phyloP scores from a whole-genome alignment of 2,329 filamentous ascomycete species.

The Colletotrichum tabaci region DNA sequence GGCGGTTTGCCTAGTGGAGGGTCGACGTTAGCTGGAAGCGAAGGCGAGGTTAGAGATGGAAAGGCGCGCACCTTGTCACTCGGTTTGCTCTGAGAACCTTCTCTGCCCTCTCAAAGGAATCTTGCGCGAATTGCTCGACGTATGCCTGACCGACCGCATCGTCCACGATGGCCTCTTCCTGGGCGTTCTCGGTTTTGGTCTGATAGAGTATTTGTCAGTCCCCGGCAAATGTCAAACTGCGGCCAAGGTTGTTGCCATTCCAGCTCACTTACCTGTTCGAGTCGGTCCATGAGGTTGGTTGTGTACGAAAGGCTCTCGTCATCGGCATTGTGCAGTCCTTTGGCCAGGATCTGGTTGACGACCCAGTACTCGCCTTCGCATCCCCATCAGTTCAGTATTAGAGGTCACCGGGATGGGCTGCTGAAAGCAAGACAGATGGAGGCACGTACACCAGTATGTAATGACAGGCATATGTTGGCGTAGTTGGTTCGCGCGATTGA shows the following conservation, averaged over 20 bases:
- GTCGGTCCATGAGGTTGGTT: constrained; percentile 87
- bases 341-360: constrained; percentile 90
- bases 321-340: constrained; percentile 83
- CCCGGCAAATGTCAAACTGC: not conserved
- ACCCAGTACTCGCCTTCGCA: constrained; percentile 87
- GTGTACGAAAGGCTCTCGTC: constrained; percentile 87
- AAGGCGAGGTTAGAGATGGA: not conserved
- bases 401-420: not conserved
- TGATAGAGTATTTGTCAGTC: constrained; percentile 50
- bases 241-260: no score
- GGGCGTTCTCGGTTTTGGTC: constrained; percentile 80
- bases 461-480: constrained; percentile 88
- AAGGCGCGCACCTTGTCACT: constrained; percentile 71
- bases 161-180: constrained; percentile 88
- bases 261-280: constrained; percentile 77
- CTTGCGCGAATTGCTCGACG: constrained; percentile 92
- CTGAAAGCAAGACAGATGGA: not conserved
- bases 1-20: constrained; percentile 80
- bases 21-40: not conserved
- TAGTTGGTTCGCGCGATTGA: constrained; percentile 86
- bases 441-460: constrained; percentile 90
- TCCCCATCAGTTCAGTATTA: constrained; percentile 10
- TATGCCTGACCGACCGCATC: constrained; percentile 91
- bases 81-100: constrained; percentile 86
- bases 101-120: constrained; percentile 89